These are phyloP conservation scores for Neurospora sp. DNA, from an alignment of 495 filamentous ascomycete genomes.

Conservation along the genomic window DNA sequence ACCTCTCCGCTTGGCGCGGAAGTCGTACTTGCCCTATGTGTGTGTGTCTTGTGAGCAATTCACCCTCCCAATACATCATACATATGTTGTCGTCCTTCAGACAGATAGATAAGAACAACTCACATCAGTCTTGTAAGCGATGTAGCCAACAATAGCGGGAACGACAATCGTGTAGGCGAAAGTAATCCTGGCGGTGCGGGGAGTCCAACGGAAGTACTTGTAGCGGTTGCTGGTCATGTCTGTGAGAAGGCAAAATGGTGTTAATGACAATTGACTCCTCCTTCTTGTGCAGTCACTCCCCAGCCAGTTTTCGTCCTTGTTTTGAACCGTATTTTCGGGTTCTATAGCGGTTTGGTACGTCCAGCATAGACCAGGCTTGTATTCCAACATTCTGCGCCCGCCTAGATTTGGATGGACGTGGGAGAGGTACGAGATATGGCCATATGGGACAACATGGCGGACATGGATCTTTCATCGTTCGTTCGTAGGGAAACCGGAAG, in stretches of 20 bases:
- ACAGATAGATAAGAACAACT: slow-evolving; percentile 23
- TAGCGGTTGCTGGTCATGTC: slow-evolving; percentile 78
- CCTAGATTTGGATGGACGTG: neutral
- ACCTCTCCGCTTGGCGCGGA: slow-evolving; percentile 79
- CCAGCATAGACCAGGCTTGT: neutral
- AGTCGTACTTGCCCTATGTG: slow-evolving; percentile 69
- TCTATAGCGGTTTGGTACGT: neutral
- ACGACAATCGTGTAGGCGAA: slow-evolving; percentile 64
- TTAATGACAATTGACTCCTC: neutral
- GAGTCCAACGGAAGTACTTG: slow-evolving; percentile 92
- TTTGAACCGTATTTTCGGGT: neutral
- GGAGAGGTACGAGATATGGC: neutral
- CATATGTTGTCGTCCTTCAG: neutral
- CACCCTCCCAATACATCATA: neutral
- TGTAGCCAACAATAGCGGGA: slow-evolving; percentile 54
- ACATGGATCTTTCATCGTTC: neutral
- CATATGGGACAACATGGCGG: neutral
- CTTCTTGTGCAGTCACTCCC: neutral
- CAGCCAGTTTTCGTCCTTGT: neutral
- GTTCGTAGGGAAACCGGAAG: neutral
- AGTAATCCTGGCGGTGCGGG: slow-evolving; percentile 65
- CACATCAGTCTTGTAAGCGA: slow-evolving; percentile 77
- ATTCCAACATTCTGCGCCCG: neutral
- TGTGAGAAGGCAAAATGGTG: slow-evolving; percentile 25
- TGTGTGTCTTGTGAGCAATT: neutral